Percentiles rank a stretch among this genome's conserved stretches.
Evolutionary conservation across 495 filamentous ascomycete genomes (phyloP).

Genomic region (Xylaria scruposa): DNA sequence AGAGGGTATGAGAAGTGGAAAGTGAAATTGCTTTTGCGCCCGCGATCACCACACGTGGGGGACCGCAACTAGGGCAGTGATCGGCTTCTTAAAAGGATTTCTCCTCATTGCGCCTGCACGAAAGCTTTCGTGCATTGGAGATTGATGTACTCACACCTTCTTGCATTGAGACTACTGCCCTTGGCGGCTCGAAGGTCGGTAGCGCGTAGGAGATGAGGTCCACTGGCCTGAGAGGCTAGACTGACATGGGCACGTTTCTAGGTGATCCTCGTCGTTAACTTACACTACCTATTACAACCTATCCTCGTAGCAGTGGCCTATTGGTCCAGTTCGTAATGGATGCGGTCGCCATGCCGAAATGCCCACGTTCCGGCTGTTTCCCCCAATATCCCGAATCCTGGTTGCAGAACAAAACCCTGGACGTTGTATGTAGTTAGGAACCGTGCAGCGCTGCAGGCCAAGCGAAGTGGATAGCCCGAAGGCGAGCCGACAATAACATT

Average conservation of each 20-base stretch:
- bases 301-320: neutral
- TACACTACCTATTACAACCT: neutral
- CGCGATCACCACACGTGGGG: conserved; percentile 18
- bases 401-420: neutral
- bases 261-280: conserved; percentile 17
- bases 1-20: neutral
- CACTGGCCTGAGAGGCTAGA: conserved; percentile 16
- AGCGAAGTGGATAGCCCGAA: conserved; percentile 14
- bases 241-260: conserved; percentile 7
- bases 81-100: conserved; percentile 23
- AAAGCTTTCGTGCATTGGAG: conserved; percentile 18
- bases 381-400: conserved; percentile 10
- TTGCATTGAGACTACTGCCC: neutral
- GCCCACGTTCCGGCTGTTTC: neutral
- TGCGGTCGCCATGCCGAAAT: conserved; percentile 12
- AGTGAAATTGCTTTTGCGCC: conserved; percentile 9
- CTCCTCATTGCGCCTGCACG: conserved; percentile 17
- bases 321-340: conserved; percentile 1
- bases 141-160: neutral
- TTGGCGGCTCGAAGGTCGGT: conserved; percentile 5
- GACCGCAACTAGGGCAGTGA: conserved; percentile 9
- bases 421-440: conserved; percentile 1
- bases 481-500: conserved; percentile 2
- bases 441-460: neutral
- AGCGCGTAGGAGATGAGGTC: conserved; percentile 18